Conservation (phyloP, 257 asterid genomes). For the Nemophila menziesii region DNA sequence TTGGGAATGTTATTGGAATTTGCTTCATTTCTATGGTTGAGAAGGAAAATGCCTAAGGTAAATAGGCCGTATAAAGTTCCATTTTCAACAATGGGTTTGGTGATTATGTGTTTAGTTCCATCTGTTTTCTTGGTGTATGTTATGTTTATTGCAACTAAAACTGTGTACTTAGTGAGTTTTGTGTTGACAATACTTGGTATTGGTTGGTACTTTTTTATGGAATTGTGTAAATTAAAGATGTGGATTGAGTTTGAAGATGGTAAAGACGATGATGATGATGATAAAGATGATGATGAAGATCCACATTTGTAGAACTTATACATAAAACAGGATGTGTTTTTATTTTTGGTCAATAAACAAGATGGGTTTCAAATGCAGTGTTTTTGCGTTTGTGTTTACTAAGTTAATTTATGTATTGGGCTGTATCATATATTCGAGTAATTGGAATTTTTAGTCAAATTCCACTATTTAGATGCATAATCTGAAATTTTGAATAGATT, state of each 20-base stretch:
- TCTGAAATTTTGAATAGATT: too few relatives aligned
- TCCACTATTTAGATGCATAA: too few relatives aligned
- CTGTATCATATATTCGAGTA: too few relatives aligned
- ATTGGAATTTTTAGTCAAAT: too few relatives aligned
- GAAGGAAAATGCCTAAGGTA: slow-evolving; percentile 23
- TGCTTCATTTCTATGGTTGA: slow-evolving; percentile 39
- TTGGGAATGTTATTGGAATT: slow-evolving; percentile 63
- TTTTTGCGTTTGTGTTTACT: too few relatives aligned
- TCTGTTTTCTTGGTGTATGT: slow-evolving; percentile 41
- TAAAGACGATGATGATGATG: neutral
- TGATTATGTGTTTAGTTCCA: slow-evolving; percentile 47
- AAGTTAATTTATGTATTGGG: too few relatives aligned
- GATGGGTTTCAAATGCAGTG: too few relatives aligned
- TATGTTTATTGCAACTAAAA: slow-evolving; percentile 38
- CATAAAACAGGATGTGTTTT: too few relatives aligned
- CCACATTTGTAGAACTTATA: neutral
- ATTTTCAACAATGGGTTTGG: slow-evolving; percentile 25
- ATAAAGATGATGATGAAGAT: neutral
- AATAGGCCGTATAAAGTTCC: slow-evolving; percentile 48
- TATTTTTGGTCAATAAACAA: too few relatives aligned
- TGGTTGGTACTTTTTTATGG: slow-evolving; percentile 2
- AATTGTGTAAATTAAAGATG: slow-evolving; percentile 1
- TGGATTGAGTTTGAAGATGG: slow-evolving; percentile 1
- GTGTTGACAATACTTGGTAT: neutral
- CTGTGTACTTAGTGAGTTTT: slow-evolving; percentile 41